phyloP scores from a whole-genome alignment of 805 yeast genomes.

The Wickerhamomyces chaumierensis region DNA sequence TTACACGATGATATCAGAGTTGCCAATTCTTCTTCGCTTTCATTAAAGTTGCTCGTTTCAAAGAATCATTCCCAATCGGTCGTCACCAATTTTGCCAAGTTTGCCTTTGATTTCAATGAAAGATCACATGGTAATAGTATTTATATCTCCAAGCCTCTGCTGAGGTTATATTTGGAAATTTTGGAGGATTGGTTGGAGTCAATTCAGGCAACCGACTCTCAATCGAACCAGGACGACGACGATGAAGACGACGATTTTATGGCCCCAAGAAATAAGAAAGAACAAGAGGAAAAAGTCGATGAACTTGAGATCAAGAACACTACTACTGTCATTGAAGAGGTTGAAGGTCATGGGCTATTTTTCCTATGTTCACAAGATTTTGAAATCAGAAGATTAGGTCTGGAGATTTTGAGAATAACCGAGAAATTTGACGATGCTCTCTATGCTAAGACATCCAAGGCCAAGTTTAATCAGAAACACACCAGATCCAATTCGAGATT shows the following conservation, averaged over 20 bases:
- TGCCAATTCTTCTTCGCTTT: conserved; percentile 47
- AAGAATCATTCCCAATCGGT: conserved; percentile 59
- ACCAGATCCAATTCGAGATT: conserved; percentile 52
- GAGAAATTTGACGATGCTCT: conserved; percentile 85
- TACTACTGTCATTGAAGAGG: conserved; percentile 81
- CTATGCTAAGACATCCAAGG: conserved; percentile 31
- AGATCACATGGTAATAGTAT: conserved; percentile 49
- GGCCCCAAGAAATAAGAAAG: conserved; percentile 5
- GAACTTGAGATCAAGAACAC: conserved; percentile 69
- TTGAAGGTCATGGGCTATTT: conserved; percentile 91
- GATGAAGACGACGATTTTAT: conserved; percentile 5
- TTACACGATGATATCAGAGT: conserved; percentile 57
- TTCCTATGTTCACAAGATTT: conserved; percentile 85
- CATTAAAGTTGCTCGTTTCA: conserved; percentile 57
- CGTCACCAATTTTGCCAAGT: conserved; percentile 65
- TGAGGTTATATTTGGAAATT: conserved; percentile 68
- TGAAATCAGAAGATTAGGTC: conserved; percentile 60
- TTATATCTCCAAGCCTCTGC: conserved; percentile 46
- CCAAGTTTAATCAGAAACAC: conserved; percentile 20
- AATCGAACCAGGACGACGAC: conserved; percentile 19
- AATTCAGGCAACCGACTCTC: conserved; percentile 20
- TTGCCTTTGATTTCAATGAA: conserved; percentile 73
- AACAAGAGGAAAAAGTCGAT: conserved; percentile 29
- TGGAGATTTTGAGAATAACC: conserved; percentile 62
- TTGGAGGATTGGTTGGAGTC: conserved; percentile 74